Base-by-base conservation (phyloP, 2,329 filamentous ascomycete species). In the Aquanectria penicillioides region DNA sequence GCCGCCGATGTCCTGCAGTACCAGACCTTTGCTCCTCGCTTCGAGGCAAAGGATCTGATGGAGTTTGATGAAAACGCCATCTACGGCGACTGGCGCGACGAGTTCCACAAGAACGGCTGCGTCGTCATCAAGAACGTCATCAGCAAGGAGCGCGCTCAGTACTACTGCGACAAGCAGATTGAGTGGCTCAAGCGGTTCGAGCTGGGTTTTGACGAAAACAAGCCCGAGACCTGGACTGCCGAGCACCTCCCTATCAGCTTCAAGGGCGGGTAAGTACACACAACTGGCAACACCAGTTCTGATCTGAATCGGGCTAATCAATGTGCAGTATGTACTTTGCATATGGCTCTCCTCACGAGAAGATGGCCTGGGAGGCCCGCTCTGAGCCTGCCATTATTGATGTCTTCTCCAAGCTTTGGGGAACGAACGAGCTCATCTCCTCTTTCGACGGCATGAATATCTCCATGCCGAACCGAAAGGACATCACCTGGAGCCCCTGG, bases 341-440 rank as follows among this genome's bases (percentile, higher is more conserved):
- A 26, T 84, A 84, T 47, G 80, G 74, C 0, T 76, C 80, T 3
- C 69, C 75, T 2, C 81, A 84, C 59, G 81, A 83, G 59, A 73
- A 78, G 58, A 83, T 82, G 61, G 76, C 78, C 4, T 83, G 81
- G 81, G 73, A 73, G 8, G 72, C 82, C n/a, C 77, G 80, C n/a
- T 71, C 73, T 3, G 81, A 83, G 68, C 78, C 78, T 9, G 80
- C 78, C 2, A 78, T 83, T 0, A 70, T 83, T 12, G 71, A 68
- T 2, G 73, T 79, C 2, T 83, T 83, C 47, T 79, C 77, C 61
- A 78, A 78, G 66, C 74, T 82, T 5, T 81, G 77, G 54, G 74
- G 73, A 13, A 80, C 78, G 2, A 66, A 77, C 43, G 80, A 83
- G 43, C 66, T 83, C 18, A 75, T 83, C 20, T 81, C 81, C 2